phyloP scores from a whole-genome alignment of 768 basidiomycete species.

The Russula abietina region DNA sequence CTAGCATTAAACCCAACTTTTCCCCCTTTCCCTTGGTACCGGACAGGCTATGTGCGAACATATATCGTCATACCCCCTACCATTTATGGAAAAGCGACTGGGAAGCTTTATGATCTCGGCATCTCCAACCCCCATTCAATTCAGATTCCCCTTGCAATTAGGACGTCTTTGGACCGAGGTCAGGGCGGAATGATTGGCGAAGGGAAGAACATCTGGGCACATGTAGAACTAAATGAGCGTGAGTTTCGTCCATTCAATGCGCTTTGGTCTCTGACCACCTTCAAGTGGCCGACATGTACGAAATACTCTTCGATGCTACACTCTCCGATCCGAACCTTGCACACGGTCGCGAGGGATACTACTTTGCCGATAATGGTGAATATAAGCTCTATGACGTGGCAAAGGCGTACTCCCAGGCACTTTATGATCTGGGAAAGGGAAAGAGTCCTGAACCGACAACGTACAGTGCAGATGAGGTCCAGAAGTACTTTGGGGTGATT shows the following conservation, averaged over 20 bases:
- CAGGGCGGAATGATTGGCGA: conserved; percentile 50
- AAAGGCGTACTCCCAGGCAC: conserved; percentile 34
- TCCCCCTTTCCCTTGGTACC: neutral
- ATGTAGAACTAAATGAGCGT: conserved; percentile 54
- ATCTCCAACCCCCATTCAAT: conserved; percentile 49
- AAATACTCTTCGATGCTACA: conserved; percentile 38
- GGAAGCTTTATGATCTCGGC: conserved; percentile 43
- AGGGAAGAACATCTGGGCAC: conserved; percentile 55
- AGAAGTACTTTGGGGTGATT: conserved; percentile 34
- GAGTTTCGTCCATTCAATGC: neutral
- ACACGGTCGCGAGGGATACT: conserved; percentile 35
- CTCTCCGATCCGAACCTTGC: conserved; percentile 25
- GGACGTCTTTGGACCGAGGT: conserved; percentile 40
- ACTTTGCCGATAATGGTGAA: conserved; percentile 34
- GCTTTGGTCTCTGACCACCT: neutral
- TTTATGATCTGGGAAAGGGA: conserved; percentile 31
- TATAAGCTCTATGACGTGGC: conserved; percentile 34
- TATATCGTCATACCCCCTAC: conserved; percentile 52
- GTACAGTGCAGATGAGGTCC: conserved; percentile 39
- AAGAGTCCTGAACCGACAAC: conserved; percentile 38
- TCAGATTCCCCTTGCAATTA: conserved; percentile 47
- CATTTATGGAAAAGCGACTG: conserved; percentile 52
- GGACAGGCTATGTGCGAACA: conserved; percentile 42
- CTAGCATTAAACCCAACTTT: neutral
- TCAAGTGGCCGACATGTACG: conserved; percentile 41